Conservation (phyloP, 23 red algal genomes). For the Gracilaria gracilis region DNA sequence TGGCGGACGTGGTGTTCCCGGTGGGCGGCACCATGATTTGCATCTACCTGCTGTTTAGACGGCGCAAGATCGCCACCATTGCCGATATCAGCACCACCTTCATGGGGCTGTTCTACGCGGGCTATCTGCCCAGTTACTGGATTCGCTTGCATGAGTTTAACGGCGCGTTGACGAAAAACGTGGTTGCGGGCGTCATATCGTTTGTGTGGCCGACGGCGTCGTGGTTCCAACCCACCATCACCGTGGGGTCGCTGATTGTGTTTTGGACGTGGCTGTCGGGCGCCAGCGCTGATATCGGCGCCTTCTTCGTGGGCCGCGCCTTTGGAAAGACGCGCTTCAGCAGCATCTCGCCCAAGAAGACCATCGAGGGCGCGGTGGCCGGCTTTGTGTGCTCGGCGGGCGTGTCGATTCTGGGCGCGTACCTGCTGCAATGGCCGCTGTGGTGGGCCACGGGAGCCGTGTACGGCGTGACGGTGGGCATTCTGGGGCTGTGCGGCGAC, state of each 20-base stretch:
- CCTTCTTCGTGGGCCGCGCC: slow-evolving; percentile 85
- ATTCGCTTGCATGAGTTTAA: slow-evolving; percentile 87
- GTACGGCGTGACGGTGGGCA: slow-evolving; percentile 91
- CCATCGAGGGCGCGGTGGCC: slow-evolving; percentile 92
- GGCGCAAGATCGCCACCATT: slow-evolving; percentile 91
- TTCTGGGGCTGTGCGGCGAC: slow-evolving; percentile 97
- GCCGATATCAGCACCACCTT: slow-evolving; percentile 98
- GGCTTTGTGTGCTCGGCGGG: slow-evolving; percentile 86
- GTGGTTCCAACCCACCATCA: slow-evolving; percentile 68
- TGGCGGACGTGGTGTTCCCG: slow-evolving; percentile 92
- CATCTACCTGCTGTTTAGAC: slow-evolving; percentile 92
- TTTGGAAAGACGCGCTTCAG: slow-evolving; percentile 80
- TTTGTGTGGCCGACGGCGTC: slow-evolving; percentile 58
- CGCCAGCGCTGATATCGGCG: slow-evolving; percentile 90
- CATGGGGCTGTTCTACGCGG: slow-evolving; percentile 98
- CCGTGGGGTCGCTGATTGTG: slow-evolving; percentile 76
- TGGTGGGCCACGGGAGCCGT: slow-evolving; percentile 93
- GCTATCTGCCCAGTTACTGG: slow-evolving; percentile 95
- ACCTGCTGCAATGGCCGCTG: slow-evolving; percentile 89
- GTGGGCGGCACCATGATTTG: slow-evolving; percentile 91
- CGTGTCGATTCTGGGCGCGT: slow-evolving; percentile 83
- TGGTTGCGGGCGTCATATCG: slow-evolving; percentile 45
- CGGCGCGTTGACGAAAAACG: slow-evolving; percentile 7
- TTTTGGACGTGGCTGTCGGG: slow-evolving; percentile 98
- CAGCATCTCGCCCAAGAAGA: slow-evolving; percentile 93